These are phyloP conservation scores for Macadamia tetraphylla DNA, from an alignment of 164 flowering plant species.

Conservation along the genomic window DNA sequence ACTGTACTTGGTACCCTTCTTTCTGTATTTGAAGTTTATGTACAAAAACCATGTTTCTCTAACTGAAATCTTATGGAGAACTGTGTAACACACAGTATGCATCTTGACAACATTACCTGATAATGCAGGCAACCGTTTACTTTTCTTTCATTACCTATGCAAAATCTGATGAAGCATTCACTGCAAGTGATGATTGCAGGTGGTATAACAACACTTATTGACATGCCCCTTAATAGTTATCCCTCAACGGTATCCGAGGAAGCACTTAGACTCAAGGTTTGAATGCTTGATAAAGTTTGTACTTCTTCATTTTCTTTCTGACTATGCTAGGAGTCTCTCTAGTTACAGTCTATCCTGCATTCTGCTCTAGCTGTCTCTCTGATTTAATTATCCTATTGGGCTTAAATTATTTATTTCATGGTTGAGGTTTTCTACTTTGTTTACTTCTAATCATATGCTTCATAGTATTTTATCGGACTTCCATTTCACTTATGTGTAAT, in stretches of 20 bases:
- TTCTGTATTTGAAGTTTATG: neutral
- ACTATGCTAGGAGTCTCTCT: neutral
- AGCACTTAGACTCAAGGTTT: slow-evolving; percentile 80
- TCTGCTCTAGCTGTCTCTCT: neutral
- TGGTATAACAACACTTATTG: slow-evolving; percentile 87
- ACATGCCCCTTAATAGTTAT: slow-evolving; percentile 86
- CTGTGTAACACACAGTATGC: neutral
- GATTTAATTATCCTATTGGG: neutral
- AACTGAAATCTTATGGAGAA: neutral
- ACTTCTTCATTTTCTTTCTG: neutral
- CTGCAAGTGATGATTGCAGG: slow-evolving; percentile 37
- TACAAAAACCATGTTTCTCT: neutral
- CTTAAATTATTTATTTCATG: neutral
- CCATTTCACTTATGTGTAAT: slow-evolving; percentile 9
- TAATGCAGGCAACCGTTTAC: neutral
- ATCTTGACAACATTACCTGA: neutral
- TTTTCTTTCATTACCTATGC: neutral
- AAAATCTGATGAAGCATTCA: neutral
- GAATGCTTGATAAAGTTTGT: slow-evolving; percentile 1
- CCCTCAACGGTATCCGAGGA: slow-evolving; percentile 88
- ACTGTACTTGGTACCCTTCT: neutral
- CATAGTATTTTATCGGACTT: no score
- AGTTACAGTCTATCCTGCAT: neutral
- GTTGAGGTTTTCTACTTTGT: neutral
- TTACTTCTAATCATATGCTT: neutral